Percentiles rank a stretch among this genome's conserved stretches.
Conservation (phyloP, 1,284 basidiomycete genomes). For the Pseudozyma thailandica region DNA sequence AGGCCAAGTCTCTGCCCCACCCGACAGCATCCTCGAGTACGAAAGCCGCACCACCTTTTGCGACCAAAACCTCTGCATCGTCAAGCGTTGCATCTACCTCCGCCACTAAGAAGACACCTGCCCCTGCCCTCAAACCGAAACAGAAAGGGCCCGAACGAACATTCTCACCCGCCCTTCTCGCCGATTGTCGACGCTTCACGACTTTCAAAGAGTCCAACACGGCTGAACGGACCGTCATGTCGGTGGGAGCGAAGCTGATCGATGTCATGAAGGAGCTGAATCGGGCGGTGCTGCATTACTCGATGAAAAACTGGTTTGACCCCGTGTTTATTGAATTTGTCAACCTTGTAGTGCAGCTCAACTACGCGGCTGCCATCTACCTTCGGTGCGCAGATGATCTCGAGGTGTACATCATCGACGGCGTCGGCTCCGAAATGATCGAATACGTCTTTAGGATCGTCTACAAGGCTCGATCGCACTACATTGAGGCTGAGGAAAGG, state of each 20-base stretch:
- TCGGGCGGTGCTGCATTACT: constrained; percentile 11
- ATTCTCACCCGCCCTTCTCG: constrained; percentile 2
- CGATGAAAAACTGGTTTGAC: background rate
- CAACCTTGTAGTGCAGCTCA: constrained; percentile 25
- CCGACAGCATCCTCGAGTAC: background rate
- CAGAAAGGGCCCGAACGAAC: constrained; percentile 14
- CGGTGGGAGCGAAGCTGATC: background rate
- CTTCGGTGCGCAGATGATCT: constrained; percentile 3
- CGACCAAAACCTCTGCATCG: too few relatives aligned
- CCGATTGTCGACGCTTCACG: constrained; percentile 13
- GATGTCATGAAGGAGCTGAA: constrained; percentile 25
- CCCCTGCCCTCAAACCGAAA: constrained; percentile 1
- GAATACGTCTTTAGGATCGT: background rate
- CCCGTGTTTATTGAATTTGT: constrained; percentile 17
- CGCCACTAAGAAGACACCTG: background rate
- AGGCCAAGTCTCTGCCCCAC: too few relatives aligned
- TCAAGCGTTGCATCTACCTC: background rate
- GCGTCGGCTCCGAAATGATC: background rate
- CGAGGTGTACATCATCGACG: constrained; percentile 8
- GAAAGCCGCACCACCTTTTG: background rate
- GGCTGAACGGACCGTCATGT: constrained; percentile 5
- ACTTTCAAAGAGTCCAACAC: constrained; percentile 14
- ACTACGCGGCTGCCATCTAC: constrained; percentile 27
- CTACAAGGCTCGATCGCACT: constrained; percentile 5
- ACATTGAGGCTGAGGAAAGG: constrained; percentile 27